Base-by-base conservation (phyloP, 2,329 filamentous ascomycete genomes). In the Catunica adiposa region DNA sequence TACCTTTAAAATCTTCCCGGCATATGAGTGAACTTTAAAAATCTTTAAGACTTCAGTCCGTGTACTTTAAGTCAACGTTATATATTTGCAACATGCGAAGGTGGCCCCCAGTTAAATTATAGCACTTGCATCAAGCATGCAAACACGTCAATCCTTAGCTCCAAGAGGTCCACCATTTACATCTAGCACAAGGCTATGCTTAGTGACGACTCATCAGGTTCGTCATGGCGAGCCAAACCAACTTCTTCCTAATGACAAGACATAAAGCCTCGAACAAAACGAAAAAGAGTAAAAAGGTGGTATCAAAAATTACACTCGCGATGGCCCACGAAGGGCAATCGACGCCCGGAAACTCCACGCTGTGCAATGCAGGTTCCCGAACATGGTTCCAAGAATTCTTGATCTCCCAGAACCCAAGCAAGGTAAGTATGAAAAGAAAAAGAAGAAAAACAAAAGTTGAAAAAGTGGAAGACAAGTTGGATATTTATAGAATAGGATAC, bases 301-400 rank as follows among this genome's bases (percentile, higher is more conserved):
- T 37, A 58, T 58, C 56, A 58, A 58, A 58, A 58, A 58, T 58
- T 58, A 47, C 56, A 58, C 56, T 58, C 56, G 52, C 56, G 56
- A 58, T 58, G 56, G 56, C 56, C 56, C 56, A 58, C 56, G 56
- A 58, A 58, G 56, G 56, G 53, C 56, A 58, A 58, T 58, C 56
- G 56, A 58, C 56, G 48, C 53, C 37, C 56, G 56, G 56, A 58
- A 58, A 58, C 56, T 58, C 56, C 56, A 58, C 56, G 56, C 34
- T 58, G 56, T 58, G 56, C 56, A 58, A 58, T 58, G 56, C 56
- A 58, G 56, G 56, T 47, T 58, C 53, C 56, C 56, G 56, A 55
- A 51, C 48, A 58, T 58, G 56, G 56, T 58, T 51, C 47, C 53
- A 53, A 58, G 56, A 54, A 38, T 58, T 58, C 40, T 48, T 58